phyloP scores from a whole-genome alignment of 1,284 basidiomycete genomes.

The Ceratobasidium sp. region DNA sequence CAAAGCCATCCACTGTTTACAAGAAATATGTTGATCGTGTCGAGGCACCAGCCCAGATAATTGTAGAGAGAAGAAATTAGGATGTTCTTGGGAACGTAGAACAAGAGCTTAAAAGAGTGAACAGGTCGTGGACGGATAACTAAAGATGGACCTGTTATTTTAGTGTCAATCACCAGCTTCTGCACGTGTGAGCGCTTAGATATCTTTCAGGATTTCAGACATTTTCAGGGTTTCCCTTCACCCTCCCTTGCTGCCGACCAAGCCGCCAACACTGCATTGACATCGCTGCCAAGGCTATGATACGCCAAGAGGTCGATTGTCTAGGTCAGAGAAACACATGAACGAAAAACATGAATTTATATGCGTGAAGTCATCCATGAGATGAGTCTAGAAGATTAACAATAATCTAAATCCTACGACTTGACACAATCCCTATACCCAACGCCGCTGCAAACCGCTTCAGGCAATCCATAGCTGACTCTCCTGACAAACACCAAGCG shows the following conservation, averaged over 20 bases:
- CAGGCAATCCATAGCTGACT: not conserved
- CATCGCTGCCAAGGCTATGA: conserved; percentile 16
- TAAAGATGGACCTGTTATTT: conserved; percentile 33
- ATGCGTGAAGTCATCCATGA: conserved; percentile 5
- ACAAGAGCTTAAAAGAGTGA: conserved; percentile 6
- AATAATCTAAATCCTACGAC: conserved; percentile 15
- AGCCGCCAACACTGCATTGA: too few species aligned
- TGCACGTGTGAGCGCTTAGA: conserved; percentile 10
- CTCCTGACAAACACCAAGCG: conserved; percentile 7
- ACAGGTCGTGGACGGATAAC: conserved; percentile 30
- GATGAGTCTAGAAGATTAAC: not conserved
- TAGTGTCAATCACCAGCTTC: not conserved
- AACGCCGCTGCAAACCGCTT: conserved; percentile 9
- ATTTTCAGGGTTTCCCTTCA: not conserved
- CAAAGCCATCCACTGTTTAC: conserved; percentile 11
- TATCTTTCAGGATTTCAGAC: not conserved
- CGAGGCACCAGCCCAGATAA: not conserved
- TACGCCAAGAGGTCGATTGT: not conserved
- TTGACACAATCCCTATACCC: not conserved
- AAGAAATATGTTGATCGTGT: not conserved
- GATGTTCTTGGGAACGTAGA: conserved; percentile 5
- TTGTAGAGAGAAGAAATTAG: conserved; percentile 5
- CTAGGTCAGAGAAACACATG: not conserved
- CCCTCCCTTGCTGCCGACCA: conserved; percentile 1
- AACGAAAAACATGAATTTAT: not conserved